Evolutionary conservation across 2,329 filamentous ascomycete genomes (phyloP).

Genomic region (Tolypocladium guangdongense): DNA sequence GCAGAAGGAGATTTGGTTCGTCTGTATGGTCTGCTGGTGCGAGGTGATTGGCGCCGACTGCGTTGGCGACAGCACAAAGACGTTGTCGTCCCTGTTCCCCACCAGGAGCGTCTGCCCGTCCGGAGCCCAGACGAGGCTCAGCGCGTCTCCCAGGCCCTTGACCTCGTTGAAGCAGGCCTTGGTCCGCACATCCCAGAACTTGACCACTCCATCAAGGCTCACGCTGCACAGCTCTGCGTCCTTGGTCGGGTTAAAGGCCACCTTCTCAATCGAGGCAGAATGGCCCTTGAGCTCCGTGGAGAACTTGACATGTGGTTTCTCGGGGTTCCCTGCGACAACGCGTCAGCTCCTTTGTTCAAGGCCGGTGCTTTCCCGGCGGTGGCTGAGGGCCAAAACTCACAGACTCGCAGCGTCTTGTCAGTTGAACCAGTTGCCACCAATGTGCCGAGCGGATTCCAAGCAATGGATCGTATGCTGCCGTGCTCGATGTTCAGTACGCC

Average conservation of each 20-base stretch:
- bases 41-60: conserved; percentile 43
- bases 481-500: background rate
- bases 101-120: conserved; percentile 60
- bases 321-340: conserved; percentile 53
- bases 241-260: conserved; percentile 67
- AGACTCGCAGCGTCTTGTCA: conserved; percentile 62
- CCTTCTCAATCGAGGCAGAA: conserved; percentile 55
- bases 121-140: conserved; percentile 64
- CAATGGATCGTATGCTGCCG: conserved; percentile 63
- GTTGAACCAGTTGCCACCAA: conserved; percentile 72
- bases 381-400: conserved; percentile 29
- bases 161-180: conserved; percentile 62
- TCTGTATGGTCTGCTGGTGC: conserved; percentile 52
- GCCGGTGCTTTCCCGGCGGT: background rate
- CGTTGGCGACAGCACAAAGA: conserved; percentile 52
- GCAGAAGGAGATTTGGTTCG: conserved; percentile 64
- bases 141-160: conserved; percentile 53
- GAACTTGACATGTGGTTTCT: conserved; percentile 61
- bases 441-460: conserved; percentile 80
- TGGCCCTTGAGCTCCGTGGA: conserved; percentile 67
- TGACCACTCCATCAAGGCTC: conserved; percentile 61
- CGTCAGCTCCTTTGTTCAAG: background rate
- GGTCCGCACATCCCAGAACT: conserved; percentile 71
- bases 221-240: conserved; percentile 69
- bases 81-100: conserved; percentile 56